These are phyloP conservation scores for Dichotomopilus funicola DNA, from an alignment of 2,329 filamentous ascomycete genomes.

Conservation along the genomic window DNA sequence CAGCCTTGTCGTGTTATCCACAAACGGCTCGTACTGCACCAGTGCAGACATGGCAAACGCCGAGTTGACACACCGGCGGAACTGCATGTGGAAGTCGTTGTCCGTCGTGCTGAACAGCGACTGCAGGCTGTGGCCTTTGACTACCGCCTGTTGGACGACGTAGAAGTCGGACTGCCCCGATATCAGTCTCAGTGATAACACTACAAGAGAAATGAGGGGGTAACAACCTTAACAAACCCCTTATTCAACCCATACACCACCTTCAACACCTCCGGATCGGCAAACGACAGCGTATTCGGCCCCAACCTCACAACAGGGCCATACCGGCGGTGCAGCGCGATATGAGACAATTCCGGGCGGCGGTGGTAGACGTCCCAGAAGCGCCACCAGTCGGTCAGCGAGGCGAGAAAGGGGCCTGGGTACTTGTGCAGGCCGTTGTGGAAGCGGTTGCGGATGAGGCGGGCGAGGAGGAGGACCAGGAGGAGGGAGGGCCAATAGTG, in stretches of 20 bases:
- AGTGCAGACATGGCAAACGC: constrained; percentile 73
- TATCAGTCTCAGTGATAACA: background rate
- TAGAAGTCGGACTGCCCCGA: constrained; percentile 65
- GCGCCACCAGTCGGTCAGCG: constrained; percentile 66
- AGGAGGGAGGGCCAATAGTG: constrained; percentile 39
- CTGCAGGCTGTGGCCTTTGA: constrained; percentile 59
- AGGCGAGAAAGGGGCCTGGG: constrained; percentile 65
- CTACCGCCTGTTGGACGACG: constrained; percentile 66
- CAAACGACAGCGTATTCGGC: constrained; percentile 67
- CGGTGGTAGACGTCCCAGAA: constrained; percentile 61
- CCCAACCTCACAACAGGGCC: constrained; percentile 70
- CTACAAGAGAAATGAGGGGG: background rate
- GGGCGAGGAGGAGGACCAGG: constrained; percentile 31
- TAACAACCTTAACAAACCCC: constrained; percentile 64
- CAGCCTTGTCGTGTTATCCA: constrained; percentile 65
- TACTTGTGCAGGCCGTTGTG: constrained; percentile 60
- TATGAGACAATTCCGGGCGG: constrained; percentile 61
- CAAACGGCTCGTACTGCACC: constrained; percentile 72
- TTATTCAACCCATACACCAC: constrained; percentile 78
- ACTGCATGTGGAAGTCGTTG: constrained; percentile 67
- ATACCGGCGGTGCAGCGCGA: constrained; percentile 61
- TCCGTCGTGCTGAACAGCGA: constrained; percentile 73
- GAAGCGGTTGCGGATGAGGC: constrained; percentile 44
- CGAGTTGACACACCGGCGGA: constrained; percentile 67
- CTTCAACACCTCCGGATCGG: constrained; percentile 66